Conservation (phyloP, 164 flowering plant genomes). For the Liquidambar formosana region DNA sequence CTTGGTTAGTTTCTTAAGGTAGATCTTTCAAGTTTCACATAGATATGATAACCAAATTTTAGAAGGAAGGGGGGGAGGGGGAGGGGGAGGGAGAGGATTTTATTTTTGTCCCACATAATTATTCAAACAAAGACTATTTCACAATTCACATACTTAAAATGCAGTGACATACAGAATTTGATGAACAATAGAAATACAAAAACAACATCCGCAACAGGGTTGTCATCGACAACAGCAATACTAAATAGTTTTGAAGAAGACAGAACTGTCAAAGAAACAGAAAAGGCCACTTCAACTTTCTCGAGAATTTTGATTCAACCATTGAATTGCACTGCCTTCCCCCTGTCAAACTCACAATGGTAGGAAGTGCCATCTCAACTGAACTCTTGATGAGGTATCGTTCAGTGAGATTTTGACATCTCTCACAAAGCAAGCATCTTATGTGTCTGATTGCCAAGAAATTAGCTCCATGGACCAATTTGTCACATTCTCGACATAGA, state of each 20-base stretch:
- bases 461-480: conserved; percentile 51
- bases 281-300: conserved; percentile 21
- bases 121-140: too few relatives aligned
- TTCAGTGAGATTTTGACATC: conserved; percentile 38
- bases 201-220: too few relatives aligned
- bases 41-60: too few relatives aligned
- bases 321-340: conserved; percentile 15
- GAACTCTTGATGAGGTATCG: conserved; percentile 36
- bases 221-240: too few relatives aligned
- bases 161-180: too few relatives aligned
- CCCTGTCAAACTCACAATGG: conserved; percentile 13
- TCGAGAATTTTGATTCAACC: conserved; percentile 6
- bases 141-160: too few relatives aligned
- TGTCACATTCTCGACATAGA: conserved; percentile 49
- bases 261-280: conserved; percentile 22
- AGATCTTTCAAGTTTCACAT: too few relatives aligned
- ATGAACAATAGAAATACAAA: too few relatives aligned
- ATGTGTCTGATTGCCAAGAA: conserved; percentile 51
- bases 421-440: conserved; percentile 40
- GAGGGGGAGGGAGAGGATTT: too few relatives aligned
- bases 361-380: conserved; percentile 25
- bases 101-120: too few relatives aligned
- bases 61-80: too few relatives aligned
- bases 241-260: background rate
- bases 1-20: too few relatives aligned